Evolutionary conservation across 2,329 filamentous ascomycete species (phyloP), one percentile per base, ranked within the genome.

Genomic region (Colletotrichum eremochloae): DNA sequence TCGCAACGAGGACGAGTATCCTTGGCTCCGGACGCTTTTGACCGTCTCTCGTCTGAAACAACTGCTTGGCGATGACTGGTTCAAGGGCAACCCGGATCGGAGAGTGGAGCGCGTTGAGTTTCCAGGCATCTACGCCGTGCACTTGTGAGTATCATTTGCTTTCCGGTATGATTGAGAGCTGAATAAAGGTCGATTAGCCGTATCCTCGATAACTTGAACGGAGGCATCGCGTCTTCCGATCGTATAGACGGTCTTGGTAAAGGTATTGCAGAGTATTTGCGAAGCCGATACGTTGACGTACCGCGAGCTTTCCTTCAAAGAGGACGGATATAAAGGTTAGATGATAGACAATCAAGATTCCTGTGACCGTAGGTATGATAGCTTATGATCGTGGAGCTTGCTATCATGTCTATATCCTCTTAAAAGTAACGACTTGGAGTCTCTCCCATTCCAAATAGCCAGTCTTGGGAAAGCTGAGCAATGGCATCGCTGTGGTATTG

Each of bases 21-120:
- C 81, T 1, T 84, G 82, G 82, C 75, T 84, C 20, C 78, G 81
- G 38, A 76, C 74, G 8, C 57, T 83, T 31, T 76, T 86, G 77
- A 84, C 80, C 0, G 74, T 77, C 7, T 9, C 44, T 9, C 52
- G 63, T 1, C 36, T 74, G 6, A 74, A 72, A 74, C 77, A 18
- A 20, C 64, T 79, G 9, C 52, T 79, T 11, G 78, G 78, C 5
- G 74, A 75, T 75, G n/a, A 79, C 78, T 71, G 68, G 64, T 72
- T 50, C 7, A 72, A 67, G 36, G 63, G 15, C 33, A 68, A 74
- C 40, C 71, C 71, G 0, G 55, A 55, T 2, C 42, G 63, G 0
- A 56, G 67, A 0, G 64, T 74, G 4, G 71, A 74, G 40, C 46
- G 71, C 1, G 29, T 74, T 0, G 71, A 74, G n/a, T 71, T 68